Percentiles rank a stretch among this genome's conserved stretches.
phyloP scores from a whole-genome alignment of 2,329 filamentous ascomycete species.

The Talaromyces marneffei region DNA sequence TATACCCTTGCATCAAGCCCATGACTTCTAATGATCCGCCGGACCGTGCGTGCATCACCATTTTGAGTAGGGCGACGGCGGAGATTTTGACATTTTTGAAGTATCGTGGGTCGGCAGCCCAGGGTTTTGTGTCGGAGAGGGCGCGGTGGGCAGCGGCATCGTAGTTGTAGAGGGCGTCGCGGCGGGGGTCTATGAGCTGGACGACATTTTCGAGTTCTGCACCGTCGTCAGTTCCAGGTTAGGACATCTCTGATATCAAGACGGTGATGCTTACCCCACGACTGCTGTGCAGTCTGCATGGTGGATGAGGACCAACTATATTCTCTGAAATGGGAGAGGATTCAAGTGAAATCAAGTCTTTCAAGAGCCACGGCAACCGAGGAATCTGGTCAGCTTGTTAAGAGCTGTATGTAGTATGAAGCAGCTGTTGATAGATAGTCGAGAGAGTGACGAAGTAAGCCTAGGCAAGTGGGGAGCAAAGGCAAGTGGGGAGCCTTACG shows the following conservation, averaged over 20 bases:
- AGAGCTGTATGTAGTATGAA: not conserved
- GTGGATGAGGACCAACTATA: constrained; percentile 14
- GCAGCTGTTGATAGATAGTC: not conserved
- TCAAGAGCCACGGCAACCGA: not conserved
- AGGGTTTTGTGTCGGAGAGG: constrained; percentile 62
- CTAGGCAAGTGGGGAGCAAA: not conserved
- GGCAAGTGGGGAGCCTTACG: not conserved
- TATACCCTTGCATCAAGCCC: constrained; percentile 96
- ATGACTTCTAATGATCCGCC: constrained; percentile 91
- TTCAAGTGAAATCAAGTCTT: not conserved
- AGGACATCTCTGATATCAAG: constrained; percentile 9
- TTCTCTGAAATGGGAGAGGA: not conserved
- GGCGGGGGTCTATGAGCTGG: constrained; percentile 74
- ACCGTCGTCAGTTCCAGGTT: not conserved
- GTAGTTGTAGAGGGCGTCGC: constrained; percentile 89
- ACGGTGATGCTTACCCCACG: constrained; percentile 50
- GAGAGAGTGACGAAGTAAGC: not conserved
- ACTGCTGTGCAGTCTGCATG: constrained; percentile 55
- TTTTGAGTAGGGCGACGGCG: constrained; percentile 89
- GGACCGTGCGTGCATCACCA: constrained; percentile 98
- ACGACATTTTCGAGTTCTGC: constrained; percentile 85
- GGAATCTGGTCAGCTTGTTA: not conserved
- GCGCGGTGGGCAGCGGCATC: constrained; percentile 62
- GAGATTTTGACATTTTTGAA: constrained; percentile 94
- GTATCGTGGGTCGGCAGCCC: constrained; percentile 72